Conservation (phyloP, 2,329 filamentous ascomycete genomes). For the Clarireedia sp. region DNA sequence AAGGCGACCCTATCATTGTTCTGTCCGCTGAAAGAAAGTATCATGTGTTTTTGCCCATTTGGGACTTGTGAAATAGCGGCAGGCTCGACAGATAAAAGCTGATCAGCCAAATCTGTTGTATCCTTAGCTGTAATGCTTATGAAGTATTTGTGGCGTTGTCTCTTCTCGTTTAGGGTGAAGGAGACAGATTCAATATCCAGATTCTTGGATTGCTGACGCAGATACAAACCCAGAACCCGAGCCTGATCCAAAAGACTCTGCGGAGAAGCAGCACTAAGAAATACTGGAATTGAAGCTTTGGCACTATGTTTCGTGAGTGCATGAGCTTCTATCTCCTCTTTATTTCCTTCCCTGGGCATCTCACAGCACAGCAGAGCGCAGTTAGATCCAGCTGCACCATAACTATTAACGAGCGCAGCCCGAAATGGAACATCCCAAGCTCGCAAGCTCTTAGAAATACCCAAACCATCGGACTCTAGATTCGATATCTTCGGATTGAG, state of each 20-base stretch:
- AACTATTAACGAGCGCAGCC: conserved; percentile 19
- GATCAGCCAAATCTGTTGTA: not conserved
- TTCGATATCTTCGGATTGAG: conserved; percentile 27
- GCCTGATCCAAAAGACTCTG: not conserved
- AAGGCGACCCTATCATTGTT: conserved; percentile 8
- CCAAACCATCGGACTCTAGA: conserved; percentile 12
- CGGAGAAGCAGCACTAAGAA: not conserved
- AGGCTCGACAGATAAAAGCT: conserved; percentile 24
- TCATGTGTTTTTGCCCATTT: conserved; percentile 20
- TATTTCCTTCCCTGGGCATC: not conserved
- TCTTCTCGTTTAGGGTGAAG: not conserved
- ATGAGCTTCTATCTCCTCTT: not conserved
- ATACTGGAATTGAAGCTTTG: not conserved
- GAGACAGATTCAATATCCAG: not conserved
- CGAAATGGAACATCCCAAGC: not conserved
- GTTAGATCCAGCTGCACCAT: conserved; percentile 21
- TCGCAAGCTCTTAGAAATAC: conserved; percentile 8
- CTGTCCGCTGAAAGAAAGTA: conserved; percentile 31
- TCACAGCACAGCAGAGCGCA: conserved; percentile 12
- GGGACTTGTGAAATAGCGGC: conserved; percentile 34
- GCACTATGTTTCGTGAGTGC: too few species aligned
- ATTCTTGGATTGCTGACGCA: not conserved
- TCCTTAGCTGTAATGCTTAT: not conserved
- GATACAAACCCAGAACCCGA: not conserved
- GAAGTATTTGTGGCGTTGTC: not conserved